A percentile compares a stretch with the other conserved stretches of the same genome.
These are phyloP conservation scores for Xylaria acuta DNA, from an alignment of 495 filamentous ascomycete species.

Conservation along the genomic window DNA sequence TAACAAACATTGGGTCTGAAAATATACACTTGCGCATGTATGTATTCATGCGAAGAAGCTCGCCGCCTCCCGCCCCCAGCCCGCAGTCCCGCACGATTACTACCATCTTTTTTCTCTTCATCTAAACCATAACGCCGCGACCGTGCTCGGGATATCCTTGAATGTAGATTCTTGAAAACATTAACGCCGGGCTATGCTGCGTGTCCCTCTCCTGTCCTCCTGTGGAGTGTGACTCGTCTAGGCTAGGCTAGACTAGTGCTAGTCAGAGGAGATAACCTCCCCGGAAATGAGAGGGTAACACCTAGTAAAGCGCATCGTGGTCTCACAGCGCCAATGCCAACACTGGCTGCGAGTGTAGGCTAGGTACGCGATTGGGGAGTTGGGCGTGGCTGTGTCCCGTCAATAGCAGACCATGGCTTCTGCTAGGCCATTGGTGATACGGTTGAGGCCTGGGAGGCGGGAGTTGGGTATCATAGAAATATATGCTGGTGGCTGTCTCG, in stretches of 20 bases:
- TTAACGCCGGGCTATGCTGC: constrained; percentile 18
- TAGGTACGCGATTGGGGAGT: neutral
- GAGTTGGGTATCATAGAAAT: constrained; percentile 10
- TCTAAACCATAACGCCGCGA: neutral
- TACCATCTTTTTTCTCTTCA: neutral
- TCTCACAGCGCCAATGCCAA: neutral
- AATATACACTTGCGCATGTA: neutral
- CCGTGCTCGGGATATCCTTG: neutral
- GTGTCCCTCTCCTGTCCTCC: neutral
- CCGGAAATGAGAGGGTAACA: neutral
- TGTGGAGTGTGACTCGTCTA: neutral
- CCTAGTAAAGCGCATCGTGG: neutral
- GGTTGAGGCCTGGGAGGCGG: neutral
- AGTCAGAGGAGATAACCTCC: neutral
- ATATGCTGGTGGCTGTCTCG: neutral
- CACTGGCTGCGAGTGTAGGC: neutral
- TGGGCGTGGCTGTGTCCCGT: neutral
- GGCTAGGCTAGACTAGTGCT: neutral
- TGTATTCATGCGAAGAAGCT: neutral
- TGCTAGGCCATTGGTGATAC: neutral
- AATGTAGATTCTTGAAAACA: neutral
- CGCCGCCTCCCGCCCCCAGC: too few relatives aligned
- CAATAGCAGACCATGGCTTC: neutral
- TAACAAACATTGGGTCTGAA: neutral
- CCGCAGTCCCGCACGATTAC: neutral